phyloP scores from a whole-genome alignment of 164 flowering plant species.

The Stephania cephalantha region DNA sequence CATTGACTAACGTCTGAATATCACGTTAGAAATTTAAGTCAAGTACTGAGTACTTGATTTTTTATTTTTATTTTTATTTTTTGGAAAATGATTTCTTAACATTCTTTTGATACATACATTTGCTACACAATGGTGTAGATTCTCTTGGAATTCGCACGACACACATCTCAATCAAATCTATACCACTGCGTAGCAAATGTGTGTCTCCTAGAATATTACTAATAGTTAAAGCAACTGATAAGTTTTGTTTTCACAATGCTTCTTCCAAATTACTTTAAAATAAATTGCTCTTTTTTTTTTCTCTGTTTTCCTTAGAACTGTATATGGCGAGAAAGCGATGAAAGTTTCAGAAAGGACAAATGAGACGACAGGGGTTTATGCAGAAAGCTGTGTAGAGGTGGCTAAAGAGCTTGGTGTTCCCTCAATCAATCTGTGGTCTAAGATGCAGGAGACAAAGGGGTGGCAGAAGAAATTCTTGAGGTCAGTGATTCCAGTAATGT shows the following conservation, averaged over 20 bases:
- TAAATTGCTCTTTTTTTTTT: neutral
- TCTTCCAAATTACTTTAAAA: neutral
- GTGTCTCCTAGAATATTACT: neutral
- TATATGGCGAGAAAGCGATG: slow-evolving; percentile 63
- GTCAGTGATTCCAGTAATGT: slow-evolving; percentile 27
- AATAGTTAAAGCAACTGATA: neutral
- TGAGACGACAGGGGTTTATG: slow-evolving; percentile 63
- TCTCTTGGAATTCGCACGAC: too few relatives aligned
- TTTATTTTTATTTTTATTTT: too few relatives aligned
- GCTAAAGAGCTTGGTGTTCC: slow-evolving; percentile 56
- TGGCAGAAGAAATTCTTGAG: slow-evolving; percentile 77
- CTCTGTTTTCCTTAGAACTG: slow-evolving; percentile 31
- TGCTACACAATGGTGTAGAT: too few relatives aligned
- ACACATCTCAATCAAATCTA: too few relatives aligned
- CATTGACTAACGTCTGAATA: neutral
- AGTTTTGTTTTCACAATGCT: neutral
- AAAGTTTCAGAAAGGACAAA: slow-evolving; percentile 72
- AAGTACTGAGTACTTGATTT: neutral
- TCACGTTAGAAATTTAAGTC: too few relatives aligned
- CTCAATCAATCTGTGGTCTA: slow-evolving; percentile 69
- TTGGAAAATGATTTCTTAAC: too few relatives aligned
- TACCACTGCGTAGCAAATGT: too few relatives aligned
- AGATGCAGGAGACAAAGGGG: slow-evolving; percentile 76
- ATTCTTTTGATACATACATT: too few relatives aligned
- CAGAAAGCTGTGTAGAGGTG: slow-evolving; percentile 57